Percentiles rank a stretch among this genome's conserved stretches.
These are phyloP conservation scores for Aspergillus sclerotiicarbonarius DNA, from an alignment of 495 filamentous ascomycete genomes.

Conservation along the genomic window DNA sequence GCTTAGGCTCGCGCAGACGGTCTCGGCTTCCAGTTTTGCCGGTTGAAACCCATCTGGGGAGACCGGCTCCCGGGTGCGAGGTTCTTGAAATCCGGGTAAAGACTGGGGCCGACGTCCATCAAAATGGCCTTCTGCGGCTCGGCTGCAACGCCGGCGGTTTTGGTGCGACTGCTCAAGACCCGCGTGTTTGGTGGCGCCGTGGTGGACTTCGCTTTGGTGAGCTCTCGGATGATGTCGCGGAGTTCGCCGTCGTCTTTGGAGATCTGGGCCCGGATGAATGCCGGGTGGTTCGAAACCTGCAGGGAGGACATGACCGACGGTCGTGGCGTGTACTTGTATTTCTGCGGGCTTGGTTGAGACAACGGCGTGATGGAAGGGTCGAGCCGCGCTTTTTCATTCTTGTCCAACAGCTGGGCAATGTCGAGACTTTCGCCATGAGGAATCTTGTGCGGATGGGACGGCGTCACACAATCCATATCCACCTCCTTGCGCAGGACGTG, in stretches of 20 bases:
- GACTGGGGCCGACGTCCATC: slow-evolving; percentile 41
- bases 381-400: slow-evolving; percentile 60
- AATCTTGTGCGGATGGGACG: slow-evolving; percentile 76
- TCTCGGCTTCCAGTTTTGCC: slow-evolving; percentile 36
- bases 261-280: slow-evolving; percentile 82
- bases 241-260: slow-evolving; percentile 72
- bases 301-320: slow-evolving; percentile 76
- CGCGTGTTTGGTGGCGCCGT: slow-evolving; percentile 17
- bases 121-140: slow-evolving; percentile 48
- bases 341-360: slow-evolving; percentile 50
- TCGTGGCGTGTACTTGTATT: slow-evolving; percentile 65
- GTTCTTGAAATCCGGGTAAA: slow-evolving; percentile 37
- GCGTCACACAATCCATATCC: slow-evolving; percentile 94
- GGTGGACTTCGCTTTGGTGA: slow-evolving; percentile 23
- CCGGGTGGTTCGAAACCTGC: slow-evolving; percentile 48
- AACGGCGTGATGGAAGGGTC: slow-evolving; percentile 59
- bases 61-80: slow-evolving; percentile 27
- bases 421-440: slow-evolving; percentile 82
- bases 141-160: slow-evolving; percentile 25
- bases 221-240: slow-evolving; percentile 65
- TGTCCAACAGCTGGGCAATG: slow-evolving; percentile 70
- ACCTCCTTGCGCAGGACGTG: slow-evolving; percentile 94
- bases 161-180: slow-evolving; percentile 23
- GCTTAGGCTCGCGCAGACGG: slow-evolving; percentile 34
- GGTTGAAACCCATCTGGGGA: slow-evolving; percentile 29